Evolutionary conservation across 768 basidiomycete genomes (phyloP), one percentile per base, ranked within the genome.

Genomic region (Hemileccinum rubropunctum): DNA sequence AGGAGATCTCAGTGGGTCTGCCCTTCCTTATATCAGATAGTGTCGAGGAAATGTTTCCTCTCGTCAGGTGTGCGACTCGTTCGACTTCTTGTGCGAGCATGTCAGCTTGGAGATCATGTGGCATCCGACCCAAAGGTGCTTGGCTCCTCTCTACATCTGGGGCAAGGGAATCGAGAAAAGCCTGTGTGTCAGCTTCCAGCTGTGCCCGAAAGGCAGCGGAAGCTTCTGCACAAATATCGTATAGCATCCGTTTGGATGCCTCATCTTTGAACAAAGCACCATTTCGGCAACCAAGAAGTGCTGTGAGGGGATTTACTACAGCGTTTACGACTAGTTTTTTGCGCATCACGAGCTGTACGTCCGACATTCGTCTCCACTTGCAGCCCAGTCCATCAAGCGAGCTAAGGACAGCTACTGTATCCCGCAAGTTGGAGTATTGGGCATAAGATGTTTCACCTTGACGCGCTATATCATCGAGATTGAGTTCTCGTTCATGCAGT

Each of bases 241-340:
- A 47, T 44, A 82, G 66, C 33, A 94, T 65, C 21, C 70, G 67
- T 3, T 61, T 55, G 2, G 82, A 76, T 12, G 71, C 67, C 1
- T 58, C 44, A 9, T 78, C 68, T 6, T 64, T 65, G 61, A 88
- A 77, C 17, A 95, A 66, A 1, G 83, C 81, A 15, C 91, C 92
- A 63, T 95, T 95, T 44, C 79, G 76, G 60, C 92, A 88, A 27
- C 82, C 81, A 53, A 92, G 71, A 20, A 98, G 64, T 9, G 91
- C 88, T 0, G 93, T 90, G 48, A 98, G 76, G 2, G 95, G 84
- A 61, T 97, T 93, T 66, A 98, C 80, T 57, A 83, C 76, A 12
- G 84, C 73, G 64, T 95, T 91, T 51, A 89, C 79, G 27, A 85
- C 90, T 38, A 97, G 71, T 70, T 93, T 94, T 53, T 82, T 82